Evolutionary conservation across 257 asterid genomes (phyloP).

Genomic region (Solanum corneliomulleri): DNA sequence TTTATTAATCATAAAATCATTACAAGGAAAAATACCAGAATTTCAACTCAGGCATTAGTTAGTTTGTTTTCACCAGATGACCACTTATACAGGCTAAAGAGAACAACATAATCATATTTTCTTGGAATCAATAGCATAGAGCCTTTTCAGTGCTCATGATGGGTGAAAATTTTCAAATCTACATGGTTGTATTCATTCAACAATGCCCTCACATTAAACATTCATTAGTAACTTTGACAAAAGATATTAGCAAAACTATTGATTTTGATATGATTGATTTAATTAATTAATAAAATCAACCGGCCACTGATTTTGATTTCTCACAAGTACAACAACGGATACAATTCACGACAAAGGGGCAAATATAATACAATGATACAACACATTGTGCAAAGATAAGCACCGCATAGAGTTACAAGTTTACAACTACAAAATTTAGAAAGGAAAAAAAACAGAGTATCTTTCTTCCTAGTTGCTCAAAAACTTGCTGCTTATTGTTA

Average conservation of each 20-base stretch:
- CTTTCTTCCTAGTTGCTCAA: constrained; percentile 1
- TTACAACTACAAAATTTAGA: neutral
- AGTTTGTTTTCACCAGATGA: neutral
- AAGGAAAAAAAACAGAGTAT: neutral
- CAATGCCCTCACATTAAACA: neutral
- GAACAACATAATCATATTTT: neutral
- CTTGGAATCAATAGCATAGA: neutral
- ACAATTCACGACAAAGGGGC: neutral
- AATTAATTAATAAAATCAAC: neutral
- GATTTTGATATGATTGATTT: neutral
- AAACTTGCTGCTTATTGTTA: neutral
- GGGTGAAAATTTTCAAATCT: neutral
- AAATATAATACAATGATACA: neutral
- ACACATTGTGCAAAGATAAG: neutral
- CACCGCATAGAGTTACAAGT: neutral
- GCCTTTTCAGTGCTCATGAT: neutral
- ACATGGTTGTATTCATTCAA: neutral
- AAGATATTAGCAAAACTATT: neutral
- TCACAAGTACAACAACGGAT: neutral
- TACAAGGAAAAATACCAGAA: neutral
- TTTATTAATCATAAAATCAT: too few relatives aligned
- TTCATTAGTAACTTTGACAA: neutral
- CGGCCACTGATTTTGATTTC: neutral
- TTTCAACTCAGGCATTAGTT: neutral
- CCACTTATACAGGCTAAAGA: neutral